Base-by-base conservation (phyloP, 768 basidiomycete genomes). In the Fistulinella prunicolor region DNA sequence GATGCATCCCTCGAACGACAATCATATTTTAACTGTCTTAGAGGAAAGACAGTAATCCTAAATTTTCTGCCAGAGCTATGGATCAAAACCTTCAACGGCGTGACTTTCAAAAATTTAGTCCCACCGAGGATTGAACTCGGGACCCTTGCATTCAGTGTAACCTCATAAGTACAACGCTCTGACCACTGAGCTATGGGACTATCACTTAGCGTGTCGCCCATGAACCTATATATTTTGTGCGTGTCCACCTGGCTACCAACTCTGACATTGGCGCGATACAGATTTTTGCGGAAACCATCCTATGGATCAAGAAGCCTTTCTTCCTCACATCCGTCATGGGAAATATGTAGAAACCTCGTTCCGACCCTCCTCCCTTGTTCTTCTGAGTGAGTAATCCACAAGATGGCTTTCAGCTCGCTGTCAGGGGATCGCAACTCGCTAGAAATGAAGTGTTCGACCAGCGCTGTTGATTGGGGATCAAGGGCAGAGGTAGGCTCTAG, bases 401-500 rank as follows among this genome's bases (percentile, higher is more conserved):
- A 62, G 34, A 91, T 67, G 0, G 89, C 86, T 61, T 88, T 87
- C 44, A 89, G 66, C 28, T 70, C 68, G 19, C 76, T 71, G 32
- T 77, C 68, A 9, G 67, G 46, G 1, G 74, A 71, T 34, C 63
- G 75, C 29, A 93, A 63, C 46, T 83, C 75, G 8, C 73, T 61
- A 5, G 75, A 49, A 13, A 94, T 68, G 38, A 72, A 77, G 38
- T 74, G 67, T 62, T 95, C 93, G 2, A 95, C 87, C 23, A 74
- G 66, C 13, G 71, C 58, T 13, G 83, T 84, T 1, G 85, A 79
- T 26, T 77, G 76, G 14, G 80, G 71, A 64, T 95, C 93, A 46
- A 95, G 73, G 0, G 93, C 93, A 9, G 89, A 92, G 0, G 93
- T 94, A 2, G 93, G 93, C 66, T 95, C 93, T 94, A 54, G 6